A percentile compares a stretch with the other conserved stretches of the same genome.
Conservation (phyloP, 306 rosid species). For the Glycine soja region DNA sequence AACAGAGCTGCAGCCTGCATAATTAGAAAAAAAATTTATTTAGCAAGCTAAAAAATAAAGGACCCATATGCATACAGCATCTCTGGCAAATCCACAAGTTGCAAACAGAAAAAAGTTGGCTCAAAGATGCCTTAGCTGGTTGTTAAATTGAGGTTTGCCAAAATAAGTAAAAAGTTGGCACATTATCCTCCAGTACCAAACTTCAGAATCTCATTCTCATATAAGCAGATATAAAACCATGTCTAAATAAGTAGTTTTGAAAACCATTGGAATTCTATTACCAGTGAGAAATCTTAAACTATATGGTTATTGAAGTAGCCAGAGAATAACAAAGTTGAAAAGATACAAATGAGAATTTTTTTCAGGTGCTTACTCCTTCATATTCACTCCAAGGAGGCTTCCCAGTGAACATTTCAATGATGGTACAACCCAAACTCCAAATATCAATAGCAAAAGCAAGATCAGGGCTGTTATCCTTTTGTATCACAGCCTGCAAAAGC, state of each 20-base stretch:
- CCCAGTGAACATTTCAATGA: constrained; percentile 91
- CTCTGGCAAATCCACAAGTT: constrained; percentile 35
- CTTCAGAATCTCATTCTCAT: constrained; percentile 5
- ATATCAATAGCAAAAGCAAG: constrained; percentile 87
- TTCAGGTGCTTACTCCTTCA: constrained; percentile 76
- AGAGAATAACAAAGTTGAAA: constrained; percentile 7
- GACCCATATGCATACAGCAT: constrained; percentile 15
- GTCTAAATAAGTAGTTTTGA: background rate
- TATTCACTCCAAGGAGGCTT: constrained; percentile 93
- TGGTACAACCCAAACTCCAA: constrained; percentile 95
- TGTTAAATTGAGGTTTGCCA: constrained; percentile 4
- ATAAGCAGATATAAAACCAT: background rate
- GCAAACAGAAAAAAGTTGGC: constrained; percentile 29
- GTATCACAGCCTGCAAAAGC: constrained; percentile 82
- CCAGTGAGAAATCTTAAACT: background rate
- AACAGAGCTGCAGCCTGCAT: constrained; percentile 94
- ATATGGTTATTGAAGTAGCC: background rate
- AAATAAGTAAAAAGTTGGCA: constrained; percentile 3
- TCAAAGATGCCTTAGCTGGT: constrained; percentile 25
- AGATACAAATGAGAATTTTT: background rate
- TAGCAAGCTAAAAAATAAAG: constrained; percentile 37
- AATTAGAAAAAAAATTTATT: constrained; percentile 31
- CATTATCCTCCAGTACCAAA: constrained; percentile 12
- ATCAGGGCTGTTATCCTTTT: constrained; percentile 78
- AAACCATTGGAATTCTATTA: background rate